Base-by-base conservation (phyloP, 805 yeast species). In the Blastobotrys attinorum region DNA sequence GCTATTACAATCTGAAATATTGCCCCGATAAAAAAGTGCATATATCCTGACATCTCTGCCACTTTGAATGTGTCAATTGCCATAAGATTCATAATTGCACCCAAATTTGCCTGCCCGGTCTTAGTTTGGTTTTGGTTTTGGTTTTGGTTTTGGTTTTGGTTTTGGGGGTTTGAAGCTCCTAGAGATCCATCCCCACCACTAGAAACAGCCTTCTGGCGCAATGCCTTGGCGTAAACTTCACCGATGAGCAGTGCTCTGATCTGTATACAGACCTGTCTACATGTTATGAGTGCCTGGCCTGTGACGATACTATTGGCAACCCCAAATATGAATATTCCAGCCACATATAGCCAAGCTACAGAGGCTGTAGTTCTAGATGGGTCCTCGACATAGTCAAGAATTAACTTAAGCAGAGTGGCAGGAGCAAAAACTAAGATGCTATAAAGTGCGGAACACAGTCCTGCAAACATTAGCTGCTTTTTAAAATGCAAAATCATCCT, bases 61-160 rank as follows among this genome's bases (percentile, higher is more conserved):
- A 92, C 89, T 63, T 90, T 92, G 69, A 87, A 90, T 4, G 98
- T 90, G 69, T 92, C 98, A 40, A 92, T 94, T 22, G 97, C 76
- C 70, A 90, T 90, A 55, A 90, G 72, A 60, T 92, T 92, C 60
- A 92, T 90, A 51, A 92, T 85, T 11, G 96, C 89, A 52, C 98
- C 98, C 42, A 87, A 62, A 59, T 88, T 94, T 10, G 63, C 60
- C 41, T 54, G 48, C 22, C 45, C 23, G 22, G 47, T 45, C 10
- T 53, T 55, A 15, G 49, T 52, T 3, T 43, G 55, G 7, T 46
- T 49, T 3, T 39, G 37, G 13, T 50, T 49, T 21, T 43, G 54
- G 18, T 46, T 41, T 38, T 50, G 48, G 42, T 49, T 47, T n/a
- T 47, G 51, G 5, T 44, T 42, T 23, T 53, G 54, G 11, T 50